Base-by-base conservation (phyloP, 2,329 filamentous ascomycete genomes). In the Colletotrichum sp. region DNA sequence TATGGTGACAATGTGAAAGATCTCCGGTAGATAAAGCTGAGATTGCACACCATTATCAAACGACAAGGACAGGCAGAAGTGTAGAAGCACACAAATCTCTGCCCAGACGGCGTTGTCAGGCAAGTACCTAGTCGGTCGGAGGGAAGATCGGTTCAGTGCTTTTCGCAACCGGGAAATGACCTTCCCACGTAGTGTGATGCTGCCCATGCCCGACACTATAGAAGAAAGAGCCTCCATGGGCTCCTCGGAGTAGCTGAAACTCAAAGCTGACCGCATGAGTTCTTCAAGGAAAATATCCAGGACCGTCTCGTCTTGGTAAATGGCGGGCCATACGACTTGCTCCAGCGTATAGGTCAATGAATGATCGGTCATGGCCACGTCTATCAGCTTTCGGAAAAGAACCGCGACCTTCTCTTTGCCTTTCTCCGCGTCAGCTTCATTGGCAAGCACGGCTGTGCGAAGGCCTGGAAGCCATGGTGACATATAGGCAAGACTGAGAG, bases 1-100 rank as follows among this genome's bases (percentile, higher is more conserved):
- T 91, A 94, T 93, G 0, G 92, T 94, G 74, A 94, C 91, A 64
- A 94, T 87, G 82, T 94, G 92, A 80, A 94, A 94, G 61, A 94
- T 87, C 80, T 94, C 92, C 0, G 92, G 92, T 7, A 94, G 84
- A 78, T 91, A 94, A 59, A 94, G 86, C 81, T 94, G 92, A 5
- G 92, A 89, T 81, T 94, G 92, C 16, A 92, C 88, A 26, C 92
- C 90, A 77, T 90, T 92, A 81, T 94, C 91, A 77, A 94, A 94
- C 2, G 92, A 94, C 66, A 93, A 85, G 3, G 92, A 90, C 16
- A 94, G 84, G 76, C 91, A 93, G 77, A 94, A 92, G 61, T 92
- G 90, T 64, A 94, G 85, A 36, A 94, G 84, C 61, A 94, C 88
- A 80, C 92, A 93, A 32, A 94, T 91, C 82, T 94, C 92, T n/a